Base-by-base conservation (phyloP, 2,329 filamentous ascomycete species). In the Penicillium sp. region DNA sequence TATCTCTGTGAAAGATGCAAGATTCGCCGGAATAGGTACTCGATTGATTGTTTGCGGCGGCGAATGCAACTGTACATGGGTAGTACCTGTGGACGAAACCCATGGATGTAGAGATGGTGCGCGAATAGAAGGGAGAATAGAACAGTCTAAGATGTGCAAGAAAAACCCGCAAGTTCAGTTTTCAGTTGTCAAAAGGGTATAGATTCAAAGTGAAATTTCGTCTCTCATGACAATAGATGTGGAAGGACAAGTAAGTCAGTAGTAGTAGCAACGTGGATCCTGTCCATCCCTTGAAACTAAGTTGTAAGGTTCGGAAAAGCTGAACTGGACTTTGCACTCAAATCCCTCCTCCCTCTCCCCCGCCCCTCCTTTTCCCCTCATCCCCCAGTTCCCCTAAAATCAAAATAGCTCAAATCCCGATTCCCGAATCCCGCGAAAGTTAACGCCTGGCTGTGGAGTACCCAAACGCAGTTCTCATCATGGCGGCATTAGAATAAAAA, bases 41-140 rank as follows among this genome's bases (percentile, higher is more conserved):
- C 17, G 9, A 22, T 2, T 30, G 44, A 56, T 59, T 62, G 60
- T 56, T 58, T 62, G 44, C 56, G 60, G 45, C 24, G n/a, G 50
- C 44, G 15, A 13, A 62, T 62, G 60, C 60, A 62, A 62, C 55
- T 19, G 19, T 40, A 22, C 15, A 40, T 26, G 17, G 4, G 15
- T 13, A 53, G 51, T 53, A 6, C 51, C 51, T 53, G 51, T 2
- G 19, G 15, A 9, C 9, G 4, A 26, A 26, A 28, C 2, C 51
- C 33, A n/a, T 53, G 51, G 51, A 15, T n/a, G 28, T 13, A 33
- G 9, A 50, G 19, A 8, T 50, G 17, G 9, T 33, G 47, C 50
- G 6, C 28, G 33, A 45, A 35, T 33, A 24, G 54, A 56, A 17
- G 19, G 40, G n/a, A 19, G 42, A 35, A 24, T 40, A 24, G 24